Percentiles rank a stretch among this genome's conserved stretches.
These are phyloP conservation scores for Yamadazyma triangularis DNA, from an alignment of 1,139 yeast genomes.

Conservation along the genomic window DNA sequence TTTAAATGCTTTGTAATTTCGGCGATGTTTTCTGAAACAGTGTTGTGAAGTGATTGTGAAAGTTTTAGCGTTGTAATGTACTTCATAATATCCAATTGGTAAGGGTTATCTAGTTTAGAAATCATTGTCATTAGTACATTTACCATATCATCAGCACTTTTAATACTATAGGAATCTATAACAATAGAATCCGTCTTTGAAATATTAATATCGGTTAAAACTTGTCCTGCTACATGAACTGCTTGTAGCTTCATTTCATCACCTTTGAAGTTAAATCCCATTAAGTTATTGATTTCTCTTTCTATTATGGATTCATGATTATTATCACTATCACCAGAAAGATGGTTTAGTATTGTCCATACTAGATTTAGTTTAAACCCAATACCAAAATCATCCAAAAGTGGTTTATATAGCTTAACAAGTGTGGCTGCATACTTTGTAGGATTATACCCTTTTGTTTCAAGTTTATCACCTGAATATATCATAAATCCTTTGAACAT, in stretches of 20 bases:
- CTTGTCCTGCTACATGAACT: too few relatives aligned
- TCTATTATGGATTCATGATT: too few relatives aligned
- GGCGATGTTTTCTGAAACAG: not conserved
- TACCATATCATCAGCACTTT: not conserved
- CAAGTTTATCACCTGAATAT: slow-evolving; percentile 19
- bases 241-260: not conserved
- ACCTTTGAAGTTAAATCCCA: not conserved
- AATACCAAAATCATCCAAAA: slow-evolving; percentile 27
- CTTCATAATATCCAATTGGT: not conserved
- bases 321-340: not conserved
- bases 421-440: slow-evolving; percentile 24
- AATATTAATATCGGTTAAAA: too few relatives aligned
- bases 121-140: too few relatives aligned
- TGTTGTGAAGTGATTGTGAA: not conserved
- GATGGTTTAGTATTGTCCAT: not conserved
- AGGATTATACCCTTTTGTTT: slow-evolving; percentile 10
- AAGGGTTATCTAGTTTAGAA: too few relatives aligned
- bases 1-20: not conserved
- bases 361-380: slow-evolving; percentile 10
- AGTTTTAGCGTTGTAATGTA: not conserved
- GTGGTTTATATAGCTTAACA: slow-evolving; percentile 28
- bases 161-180: not conserved
- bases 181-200: not conserved
- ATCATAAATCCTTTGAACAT: slow-evolving; percentile 24
- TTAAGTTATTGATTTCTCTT: not conserved